phyloP scores from a whole-genome alignment of 2,329 filamentous ascomycete genomes.

The Pyrenophora seminiperda region DNA sequence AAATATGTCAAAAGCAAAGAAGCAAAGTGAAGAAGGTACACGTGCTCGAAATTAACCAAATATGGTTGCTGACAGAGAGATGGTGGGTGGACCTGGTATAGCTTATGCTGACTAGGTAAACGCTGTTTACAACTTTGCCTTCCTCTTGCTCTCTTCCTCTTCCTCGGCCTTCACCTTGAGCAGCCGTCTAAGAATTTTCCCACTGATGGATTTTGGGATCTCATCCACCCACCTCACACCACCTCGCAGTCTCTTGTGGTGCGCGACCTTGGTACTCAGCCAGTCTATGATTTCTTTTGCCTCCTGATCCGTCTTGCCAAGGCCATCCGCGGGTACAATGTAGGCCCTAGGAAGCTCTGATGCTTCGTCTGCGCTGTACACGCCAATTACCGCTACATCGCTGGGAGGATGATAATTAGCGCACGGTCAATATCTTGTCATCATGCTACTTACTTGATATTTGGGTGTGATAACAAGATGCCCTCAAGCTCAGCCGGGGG shows the following conservation, averaged over 20 bases:
- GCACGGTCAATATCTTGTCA: too few species aligned
- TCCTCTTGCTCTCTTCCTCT: constrained; percentile 45
- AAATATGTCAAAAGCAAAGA: too few species aligned
- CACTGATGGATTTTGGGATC: constrained; percentile 55
- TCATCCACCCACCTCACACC: constrained; percentile 55
- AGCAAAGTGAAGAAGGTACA: too few species aligned
- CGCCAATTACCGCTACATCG: constrained; percentile 47
- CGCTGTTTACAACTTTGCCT: constrained; percentile 50
- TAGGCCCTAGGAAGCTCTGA: constrained; percentile 52
- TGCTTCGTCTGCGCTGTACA: constrained; percentile 53
- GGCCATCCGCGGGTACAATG: constrained; percentile 40
- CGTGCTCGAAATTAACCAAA: too few species aligned
- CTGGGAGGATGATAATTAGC: not conserved
- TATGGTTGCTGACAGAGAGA: too few species aligned
- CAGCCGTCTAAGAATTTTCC: constrained; percentile 55
- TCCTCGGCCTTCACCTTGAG: constrained; percentile 52
- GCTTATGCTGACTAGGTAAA: not conserved
- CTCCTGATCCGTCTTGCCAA: constrained; percentile 39
- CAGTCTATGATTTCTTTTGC: constrained; percentile 51
- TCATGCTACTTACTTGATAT: constrained; percentile 49
- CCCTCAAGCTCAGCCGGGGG: constrained; percentile 56
- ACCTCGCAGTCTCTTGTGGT: constrained; percentile 55
- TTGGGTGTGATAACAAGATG: constrained; percentile 49
- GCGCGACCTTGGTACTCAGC: constrained; percentile 51
- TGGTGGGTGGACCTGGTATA: too few species aligned